These are phyloP conservation scores for Tuber magnatum DNA, from an alignment of 495 filamentous ascomycete species.

Conservation along the genomic window DNA sequence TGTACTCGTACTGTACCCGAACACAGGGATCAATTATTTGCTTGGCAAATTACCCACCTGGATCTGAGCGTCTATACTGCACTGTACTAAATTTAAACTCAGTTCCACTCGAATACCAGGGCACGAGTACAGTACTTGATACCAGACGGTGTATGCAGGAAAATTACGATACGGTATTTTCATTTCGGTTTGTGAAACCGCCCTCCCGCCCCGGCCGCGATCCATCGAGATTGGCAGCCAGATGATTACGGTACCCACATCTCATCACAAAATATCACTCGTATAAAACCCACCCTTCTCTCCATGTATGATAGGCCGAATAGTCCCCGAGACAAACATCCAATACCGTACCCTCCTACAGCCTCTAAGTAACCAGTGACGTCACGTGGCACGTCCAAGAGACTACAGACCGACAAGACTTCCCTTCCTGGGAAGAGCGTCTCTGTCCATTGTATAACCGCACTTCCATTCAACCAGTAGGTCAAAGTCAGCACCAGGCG, in stretches of 20 bases:
- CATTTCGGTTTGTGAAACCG: neutral
- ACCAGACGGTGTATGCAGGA: neutral
- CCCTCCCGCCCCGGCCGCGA: neutral
- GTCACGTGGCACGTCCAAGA: no score
- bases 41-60: neutral
- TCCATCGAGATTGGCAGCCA: neutral
- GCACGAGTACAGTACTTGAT: neutral
- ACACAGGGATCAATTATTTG: neutral
- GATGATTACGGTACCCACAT: neutral
- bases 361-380: neutral
- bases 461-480: no score
- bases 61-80: neutral
- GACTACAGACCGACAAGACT: no score
- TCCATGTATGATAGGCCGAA: neutral
- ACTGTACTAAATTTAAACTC: neutral
- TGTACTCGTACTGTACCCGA: neutral
- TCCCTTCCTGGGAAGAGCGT: no score
- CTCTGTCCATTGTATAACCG: no score
- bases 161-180: neutral
- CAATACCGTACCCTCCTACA: neutral
- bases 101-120: neutral
- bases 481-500: no score
- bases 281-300: neutral
- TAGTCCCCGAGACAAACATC: no score
- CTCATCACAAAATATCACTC: neutral